Percentiles rank a stretch among this genome's conserved stretches.
Evolutionary conservation across 2,329 filamentous ascomycete genomes (phyloP).

Genomic region (Colletotrichum limetticola): DNA sequence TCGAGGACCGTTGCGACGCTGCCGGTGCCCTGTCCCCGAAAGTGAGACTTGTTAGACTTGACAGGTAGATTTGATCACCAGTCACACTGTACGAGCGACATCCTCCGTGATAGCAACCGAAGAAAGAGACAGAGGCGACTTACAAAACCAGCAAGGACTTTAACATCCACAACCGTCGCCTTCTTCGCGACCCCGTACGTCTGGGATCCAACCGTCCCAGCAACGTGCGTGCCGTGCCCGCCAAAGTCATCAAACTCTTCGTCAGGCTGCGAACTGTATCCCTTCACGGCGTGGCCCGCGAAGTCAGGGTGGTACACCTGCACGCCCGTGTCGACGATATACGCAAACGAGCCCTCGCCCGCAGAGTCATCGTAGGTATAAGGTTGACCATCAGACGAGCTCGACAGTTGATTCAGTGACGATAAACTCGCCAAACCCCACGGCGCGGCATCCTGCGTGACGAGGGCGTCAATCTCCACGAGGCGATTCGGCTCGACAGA

Average conservation of each 20-base stretch:
- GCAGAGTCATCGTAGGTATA: too few species aligned
- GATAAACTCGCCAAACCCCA: too few species aligned
- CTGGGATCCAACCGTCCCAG: slow-evolving; percentile 48
- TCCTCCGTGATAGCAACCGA: too few species aligned
- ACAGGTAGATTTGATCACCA: background rate
- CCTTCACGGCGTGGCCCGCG: slow-evolving; percentile 41
- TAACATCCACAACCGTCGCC: slow-evolving; percentile 54
- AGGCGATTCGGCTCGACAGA: slow-evolving; percentile 46
- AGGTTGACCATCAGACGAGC: too few species aligned
- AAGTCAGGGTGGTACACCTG: slow-evolving; percentile 43
- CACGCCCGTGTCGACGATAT: slow-evolving; percentile 56
- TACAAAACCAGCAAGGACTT: slow-evolving; percentile 48
- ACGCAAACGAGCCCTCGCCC: slow-evolving; percentile 49
- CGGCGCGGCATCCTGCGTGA: too few species aligned
- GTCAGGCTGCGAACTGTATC: slow-evolving; percentile 39
- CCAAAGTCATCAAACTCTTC: slow-evolving; percentile 46
- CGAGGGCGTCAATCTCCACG: background rate
- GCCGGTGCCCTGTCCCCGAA: slow-evolving; percentile 34
- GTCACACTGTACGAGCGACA: background rate
- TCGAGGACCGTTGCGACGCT: slow-evolving; percentile 40
- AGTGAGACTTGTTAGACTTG: slow-evolving; percentile 25
- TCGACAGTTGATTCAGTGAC: too few species aligned
- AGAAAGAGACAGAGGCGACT: background rate
- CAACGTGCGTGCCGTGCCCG: slow-evolving; percentile 55
- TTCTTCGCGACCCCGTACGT: slow-evolving; percentile 56